Percentiles rank a stretch among this genome's conserved stretches.
phyloP scores from a whole-genome alignment of 495 filamentous ascomycete species.

The Choiromyces venosus region DNA sequence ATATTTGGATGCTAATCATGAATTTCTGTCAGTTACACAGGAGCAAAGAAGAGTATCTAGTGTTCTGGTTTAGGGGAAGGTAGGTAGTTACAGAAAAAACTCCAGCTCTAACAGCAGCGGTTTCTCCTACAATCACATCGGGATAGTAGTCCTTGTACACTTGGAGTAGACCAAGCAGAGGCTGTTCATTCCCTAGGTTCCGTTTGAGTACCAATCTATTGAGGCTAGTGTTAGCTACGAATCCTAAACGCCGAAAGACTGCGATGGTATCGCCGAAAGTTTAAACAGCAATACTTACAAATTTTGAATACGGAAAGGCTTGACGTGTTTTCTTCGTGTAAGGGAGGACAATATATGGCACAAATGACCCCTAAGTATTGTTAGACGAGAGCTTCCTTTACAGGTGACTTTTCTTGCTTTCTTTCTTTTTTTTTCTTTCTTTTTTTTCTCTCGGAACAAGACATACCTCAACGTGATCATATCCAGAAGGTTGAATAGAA shows the following conservation, averaged over 20 bases:
- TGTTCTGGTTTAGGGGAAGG: neutral
- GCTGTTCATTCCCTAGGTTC: conserved; percentile 64
- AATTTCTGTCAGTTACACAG: conserved; percentile 15
- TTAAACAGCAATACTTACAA: conserved; percentile 54
- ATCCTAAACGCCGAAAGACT: conserved; percentile 13
- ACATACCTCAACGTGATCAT: conserved; percentile 65
- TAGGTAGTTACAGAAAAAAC: conserved; percentile 51
- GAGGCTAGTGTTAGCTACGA: conserved; percentile 19
- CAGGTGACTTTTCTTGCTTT: neutral
- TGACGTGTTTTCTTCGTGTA: conserved; percentile 81
- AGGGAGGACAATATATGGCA: conserved; percentile 80
- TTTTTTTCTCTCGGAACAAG: neutral
- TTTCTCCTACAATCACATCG: conserved; percentile 72
- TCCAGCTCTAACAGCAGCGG: conserved; percentile 51
- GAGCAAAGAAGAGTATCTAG: conserved; percentile 5
- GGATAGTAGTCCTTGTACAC: conserved; percentile 88
- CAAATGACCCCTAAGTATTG: conserved; percentile 50
- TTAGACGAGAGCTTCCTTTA: conserved; percentile 40
- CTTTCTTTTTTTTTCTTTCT: neutral
- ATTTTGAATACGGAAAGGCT: conserved; percentile 74
- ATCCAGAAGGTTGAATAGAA: conserved; percentile 78
- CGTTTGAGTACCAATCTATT: conserved; percentile 56
- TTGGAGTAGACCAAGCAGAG: conserved; percentile 68
- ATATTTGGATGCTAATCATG: conserved; percentile 60
- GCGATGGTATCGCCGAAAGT: conserved; percentile 8